A percentile compares a stretch with the other conserved stretches of the same genome.
These are phyloP conservation scores for Ophiostoma quercus DNA, from an alignment of 2,329 filamentous ascomycete species.

Conservation along the genomic window DNA sequence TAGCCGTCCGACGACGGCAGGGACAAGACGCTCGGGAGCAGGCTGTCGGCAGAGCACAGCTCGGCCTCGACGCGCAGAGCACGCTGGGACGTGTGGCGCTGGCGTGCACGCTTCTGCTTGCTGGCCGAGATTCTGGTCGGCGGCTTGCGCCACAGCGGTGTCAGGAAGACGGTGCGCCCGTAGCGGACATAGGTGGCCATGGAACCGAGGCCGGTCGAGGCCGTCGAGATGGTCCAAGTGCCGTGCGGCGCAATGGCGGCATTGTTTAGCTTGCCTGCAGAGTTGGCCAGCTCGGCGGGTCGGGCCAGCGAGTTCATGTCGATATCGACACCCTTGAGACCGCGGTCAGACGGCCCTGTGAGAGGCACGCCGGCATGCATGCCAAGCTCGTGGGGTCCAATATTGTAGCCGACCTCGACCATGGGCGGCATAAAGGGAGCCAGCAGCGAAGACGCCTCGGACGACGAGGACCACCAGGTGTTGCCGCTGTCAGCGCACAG, in stretches of 20 bases:
- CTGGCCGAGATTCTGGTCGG: constrained; percentile 11
- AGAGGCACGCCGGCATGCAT: constrained; percentile 33
- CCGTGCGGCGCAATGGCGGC: constrained; percentile 14
- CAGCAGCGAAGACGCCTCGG: constrained; percentile 20
- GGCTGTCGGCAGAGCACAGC: constrained; percentile 37
- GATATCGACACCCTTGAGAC: constrained; percentile 38
- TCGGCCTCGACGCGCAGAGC: constrained; percentile 41
- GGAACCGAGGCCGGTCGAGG: constrained; percentile 30
- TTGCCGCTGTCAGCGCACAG: constrained; percentile 41
- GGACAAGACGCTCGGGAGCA: background rate
- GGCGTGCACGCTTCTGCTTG: constrained; percentile 7
- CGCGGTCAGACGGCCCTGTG: constrained; percentile 33
- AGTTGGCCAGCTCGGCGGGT: background rate
- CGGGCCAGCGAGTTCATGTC: constrained; percentile 30
- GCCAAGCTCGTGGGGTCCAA: constrained; percentile 33
- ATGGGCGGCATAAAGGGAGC: constrained; percentile 34
- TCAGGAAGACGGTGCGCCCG: constrained; percentile 34
- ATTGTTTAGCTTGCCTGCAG: background rate
- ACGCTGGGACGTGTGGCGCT: constrained; percentile 16
- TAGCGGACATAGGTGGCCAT: constrained; percentile 38
- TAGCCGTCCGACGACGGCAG: constrained; percentile 32
- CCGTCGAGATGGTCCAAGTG: constrained; percentile 41
- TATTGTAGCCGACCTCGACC: constrained; percentile 41
- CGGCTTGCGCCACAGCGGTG: constrained; percentile 26
- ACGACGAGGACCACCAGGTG: constrained; percentile 31